These are phyloP conservation scores for Ustilago xerochloae DNA, from an alignment of 1,284 basidiomycete genomes.

Conservation along the genomic window DNA sequence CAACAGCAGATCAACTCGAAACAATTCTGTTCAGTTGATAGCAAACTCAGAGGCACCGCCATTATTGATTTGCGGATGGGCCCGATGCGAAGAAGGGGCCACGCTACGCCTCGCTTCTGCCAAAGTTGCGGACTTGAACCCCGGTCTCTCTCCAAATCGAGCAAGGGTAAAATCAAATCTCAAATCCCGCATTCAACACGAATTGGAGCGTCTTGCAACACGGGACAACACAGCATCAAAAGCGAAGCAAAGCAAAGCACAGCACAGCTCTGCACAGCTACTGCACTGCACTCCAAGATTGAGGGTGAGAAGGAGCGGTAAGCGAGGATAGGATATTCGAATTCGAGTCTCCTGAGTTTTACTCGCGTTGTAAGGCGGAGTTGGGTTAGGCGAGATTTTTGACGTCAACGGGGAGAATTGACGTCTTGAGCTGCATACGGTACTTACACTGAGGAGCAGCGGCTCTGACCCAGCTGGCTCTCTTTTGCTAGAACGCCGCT, in stretches of 20 bases:
- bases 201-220: no score
- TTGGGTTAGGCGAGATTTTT: conserved; percentile 16
- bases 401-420: conserved; percentile 3
- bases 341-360: not conserved
- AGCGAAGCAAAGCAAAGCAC: not conserved
- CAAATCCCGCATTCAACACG: no score
- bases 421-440: not conserved
- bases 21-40: no score
- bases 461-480: not conserved
- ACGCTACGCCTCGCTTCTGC: not conserved
- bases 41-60: not conserved
- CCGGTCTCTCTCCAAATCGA: not conserved
- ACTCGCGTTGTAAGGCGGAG: conserved; percentile 21
- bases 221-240: not conserved
- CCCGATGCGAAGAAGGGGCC: not conserved
- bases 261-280: not conserved
- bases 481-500: no score
- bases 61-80: not conserved
- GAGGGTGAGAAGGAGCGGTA: not conserved
- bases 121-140: not conserved
- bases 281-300: not conserved
- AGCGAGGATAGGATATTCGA: not conserved
- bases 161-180: no score
- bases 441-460: not conserved
- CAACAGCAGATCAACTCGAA: not conserved